Conservation (phyloP, 176 grass and related monocot species). For the Olyra latifolia region DNA sequence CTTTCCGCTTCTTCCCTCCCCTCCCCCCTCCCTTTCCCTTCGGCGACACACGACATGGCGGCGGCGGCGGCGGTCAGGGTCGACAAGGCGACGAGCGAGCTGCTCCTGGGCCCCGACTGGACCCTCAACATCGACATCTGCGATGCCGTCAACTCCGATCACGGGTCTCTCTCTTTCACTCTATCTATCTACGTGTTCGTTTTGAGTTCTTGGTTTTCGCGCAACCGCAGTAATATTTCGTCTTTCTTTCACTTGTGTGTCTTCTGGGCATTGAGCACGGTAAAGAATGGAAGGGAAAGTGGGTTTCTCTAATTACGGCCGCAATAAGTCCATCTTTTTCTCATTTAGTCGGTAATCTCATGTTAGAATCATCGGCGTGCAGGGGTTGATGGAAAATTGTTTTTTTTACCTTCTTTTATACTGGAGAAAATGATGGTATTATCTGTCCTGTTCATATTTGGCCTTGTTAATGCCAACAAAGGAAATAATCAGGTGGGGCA, state of each 20-base stretch:
- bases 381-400: background rate
- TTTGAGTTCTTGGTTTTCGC: slow-evolving; percentile 16
- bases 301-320: background rate
- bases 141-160: slow-evolving; percentile 72
- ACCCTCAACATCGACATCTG: slow-evolving; percentile 94
- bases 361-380: background rate
- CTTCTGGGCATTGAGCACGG: background rate
- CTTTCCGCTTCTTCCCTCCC: background rate
- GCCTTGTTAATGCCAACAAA: background rate
- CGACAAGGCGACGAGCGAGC: slow-evolving; percentile 92
- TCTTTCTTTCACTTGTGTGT: background rate
- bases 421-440: background rate
- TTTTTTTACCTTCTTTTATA: background rate
- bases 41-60: background rate
- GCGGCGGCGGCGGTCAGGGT: slow-evolving; percentile 58
- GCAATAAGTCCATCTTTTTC: background rate
- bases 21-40: background rate
- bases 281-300: background rate
- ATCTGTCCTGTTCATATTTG: background rate
- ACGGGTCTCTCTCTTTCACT: slow-evolving; percentile 46
- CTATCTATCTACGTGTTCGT: background rate
- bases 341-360: background rate
- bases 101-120: slow-evolving; percentile 85
- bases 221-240: background rate
- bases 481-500: background rate